Evolutionary conservation across 1,284 basidiomycete species (phyloP).

Genomic region (Ganoderma lingzhi): DNA sequence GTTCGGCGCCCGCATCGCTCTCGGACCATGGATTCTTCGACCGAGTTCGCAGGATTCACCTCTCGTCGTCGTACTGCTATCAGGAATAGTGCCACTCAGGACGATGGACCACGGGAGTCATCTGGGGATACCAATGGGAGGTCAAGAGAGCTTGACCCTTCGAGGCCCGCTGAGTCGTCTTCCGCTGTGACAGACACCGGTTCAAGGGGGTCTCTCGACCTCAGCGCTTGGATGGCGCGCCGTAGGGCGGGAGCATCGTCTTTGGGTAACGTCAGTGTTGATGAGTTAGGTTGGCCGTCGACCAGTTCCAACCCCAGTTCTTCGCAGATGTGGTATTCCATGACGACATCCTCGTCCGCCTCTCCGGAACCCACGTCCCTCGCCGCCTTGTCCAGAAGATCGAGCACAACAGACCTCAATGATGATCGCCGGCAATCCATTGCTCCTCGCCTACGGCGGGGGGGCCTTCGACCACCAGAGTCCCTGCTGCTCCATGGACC

Average conservation of each 20-base stretch:
- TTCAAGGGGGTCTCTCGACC: slow-evolving; percentile 23
- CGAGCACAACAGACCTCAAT: slow-evolving; percentile 26
- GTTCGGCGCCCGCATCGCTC: slow-evolving; percentile 60
- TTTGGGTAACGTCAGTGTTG: neutral
- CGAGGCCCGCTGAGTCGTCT: slow-evolving; percentile 20
- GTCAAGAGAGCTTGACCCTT: slow-evolving; percentile 19
- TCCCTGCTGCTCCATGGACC: slow-evolving; percentile 46
- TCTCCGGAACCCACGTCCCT: slow-evolving; percentile 16
- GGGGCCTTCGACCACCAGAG: slow-evolving; percentile 67
- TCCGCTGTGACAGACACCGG: slow-evolving; percentile 9
- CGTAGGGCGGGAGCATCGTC: slow-evolving; percentile 12
- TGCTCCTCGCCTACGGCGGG: slow-evolving; percentile 62
- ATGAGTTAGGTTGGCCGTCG: slow-evolving; percentile 10
- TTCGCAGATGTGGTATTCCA: slow-evolving; percentile 39
- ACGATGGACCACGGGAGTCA: slow-evolving; percentile 32
- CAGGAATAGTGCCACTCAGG: slow-evolving; percentile 31
- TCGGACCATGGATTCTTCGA: slow-evolving; percentile 64
- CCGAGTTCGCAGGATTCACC: slow-evolving; percentile 71
- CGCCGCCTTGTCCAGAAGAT: slow-evolving; percentile 16
- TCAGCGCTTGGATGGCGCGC: slow-evolving; percentile 27
- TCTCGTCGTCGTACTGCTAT: slow-evolving; percentile 56
- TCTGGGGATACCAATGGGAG: slow-evolving; percentile 33
- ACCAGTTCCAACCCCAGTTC: slow-evolving; percentile 30
- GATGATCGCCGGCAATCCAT: slow-evolving; percentile 31
- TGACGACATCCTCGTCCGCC: slow-evolving; percentile 26